Conservation (phyloP, 306 rosid species). For the Ziziphus jujuba region DNA sequence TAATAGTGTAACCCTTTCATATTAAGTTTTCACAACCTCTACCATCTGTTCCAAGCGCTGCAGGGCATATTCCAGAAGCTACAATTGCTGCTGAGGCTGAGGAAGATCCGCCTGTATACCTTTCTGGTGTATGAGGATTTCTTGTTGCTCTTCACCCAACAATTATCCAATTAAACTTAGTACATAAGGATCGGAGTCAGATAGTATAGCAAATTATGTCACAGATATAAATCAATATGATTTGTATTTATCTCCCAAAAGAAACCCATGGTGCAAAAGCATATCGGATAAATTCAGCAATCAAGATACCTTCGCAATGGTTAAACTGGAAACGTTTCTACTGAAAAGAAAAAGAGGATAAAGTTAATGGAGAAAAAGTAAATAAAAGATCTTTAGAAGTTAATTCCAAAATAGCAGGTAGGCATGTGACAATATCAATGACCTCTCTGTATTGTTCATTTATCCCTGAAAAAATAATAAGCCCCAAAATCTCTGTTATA, state of each 20-base stretch:
- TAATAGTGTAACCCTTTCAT: slow-evolving; percentile 18
- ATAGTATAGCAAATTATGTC: slow-evolving; percentile 17
- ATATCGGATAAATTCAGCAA: not conserved
- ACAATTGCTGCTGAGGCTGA: slow-evolving; percentile 97
- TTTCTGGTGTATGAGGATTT: slow-evolving; percentile 91
- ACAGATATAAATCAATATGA: slow-evolving; percentile 13
- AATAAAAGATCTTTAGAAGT: too few species aligned
- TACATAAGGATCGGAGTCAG: not conserved
- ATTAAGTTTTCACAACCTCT: slow-evolving; percentile 70
- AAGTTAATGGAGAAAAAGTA: too few species aligned
- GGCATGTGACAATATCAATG: too few species aligned
- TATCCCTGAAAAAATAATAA: too few species aligned
- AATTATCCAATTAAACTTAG: slow-evolving; percentile 16
- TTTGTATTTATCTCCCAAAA: not conserved
- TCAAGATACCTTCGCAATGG: too few species aligned
- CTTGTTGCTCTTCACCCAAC: slow-evolving; percentile 69
- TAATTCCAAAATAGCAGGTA: too few species aligned
- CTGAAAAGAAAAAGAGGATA: too few species aligned
- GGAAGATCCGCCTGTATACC: slow-evolving; percentile 99
- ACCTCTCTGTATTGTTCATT: too few species aligned
- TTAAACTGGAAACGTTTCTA: too few species aligned
- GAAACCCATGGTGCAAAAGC: not conserved
- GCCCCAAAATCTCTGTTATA: too few species aligned
- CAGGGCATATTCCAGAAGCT: slow-evolving; percentile 93
- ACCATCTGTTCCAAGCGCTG: slow-evolving; percentile 95